phyloP scores from a whole-genome alignment of 495 filamentous ascomycete species.

The Wilcoxina mikolae region DNA sequence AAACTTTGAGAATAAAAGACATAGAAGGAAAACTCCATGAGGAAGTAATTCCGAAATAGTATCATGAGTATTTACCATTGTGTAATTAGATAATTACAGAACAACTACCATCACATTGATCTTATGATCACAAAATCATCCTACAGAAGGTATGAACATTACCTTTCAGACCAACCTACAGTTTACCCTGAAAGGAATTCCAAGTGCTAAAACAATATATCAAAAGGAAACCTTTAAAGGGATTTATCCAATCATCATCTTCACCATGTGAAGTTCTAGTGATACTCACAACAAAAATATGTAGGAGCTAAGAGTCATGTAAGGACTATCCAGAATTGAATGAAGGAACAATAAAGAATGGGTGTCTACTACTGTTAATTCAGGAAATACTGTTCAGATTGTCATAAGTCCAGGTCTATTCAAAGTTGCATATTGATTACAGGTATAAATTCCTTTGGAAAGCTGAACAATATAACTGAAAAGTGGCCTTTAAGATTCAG shows the following conservation, averaged over 20 bases:
- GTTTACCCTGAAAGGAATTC: conserved; percentile 1
- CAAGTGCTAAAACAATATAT: not conserved
- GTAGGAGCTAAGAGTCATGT: not conserved
- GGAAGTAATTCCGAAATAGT: no score
- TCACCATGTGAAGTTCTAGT: not conserved
- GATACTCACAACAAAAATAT: not conserved
- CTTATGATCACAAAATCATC: no score
- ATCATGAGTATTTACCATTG: no score
- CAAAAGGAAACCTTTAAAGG: conserved; percentile 7
- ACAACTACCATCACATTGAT: no score
- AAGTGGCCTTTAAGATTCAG: conserved; percentile 29
- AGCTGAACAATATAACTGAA: conserved; percentile 27
- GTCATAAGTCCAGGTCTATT: not conserved
- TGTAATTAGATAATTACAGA: no score
- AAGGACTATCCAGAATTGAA: conserved; percentile 1
- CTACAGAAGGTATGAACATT: conserved; percentile 3
- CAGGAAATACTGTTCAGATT: not conserved
- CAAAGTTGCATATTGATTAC: not conserved
- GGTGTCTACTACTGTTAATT: not conserved
- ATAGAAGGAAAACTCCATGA: no score
- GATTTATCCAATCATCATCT: conserved; percentile 5
- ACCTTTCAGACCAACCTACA: not conserved
- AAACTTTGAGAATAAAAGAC: no score
- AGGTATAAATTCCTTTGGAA: conserved; percentile 22
- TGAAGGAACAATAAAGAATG: conserved; percentile 1